Evolutionary conservation across 148 eudicot species (phyloP).

Genomic region (Camellia lanceoleosa): DNA sequence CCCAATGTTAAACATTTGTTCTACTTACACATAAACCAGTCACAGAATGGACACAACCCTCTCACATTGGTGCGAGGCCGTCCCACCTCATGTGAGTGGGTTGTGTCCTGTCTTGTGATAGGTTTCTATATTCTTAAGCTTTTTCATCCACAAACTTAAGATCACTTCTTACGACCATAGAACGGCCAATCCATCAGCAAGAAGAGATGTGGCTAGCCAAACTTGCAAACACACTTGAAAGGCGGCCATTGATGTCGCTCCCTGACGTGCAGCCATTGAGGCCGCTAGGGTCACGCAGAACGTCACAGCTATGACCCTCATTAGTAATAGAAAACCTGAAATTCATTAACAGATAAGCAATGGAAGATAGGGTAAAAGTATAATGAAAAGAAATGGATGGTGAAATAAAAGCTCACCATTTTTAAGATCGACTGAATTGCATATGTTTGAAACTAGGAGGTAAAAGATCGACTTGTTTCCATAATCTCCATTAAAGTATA

Average conservation of each 20-base stretch:
- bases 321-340: slow-evolving; percentile 43
- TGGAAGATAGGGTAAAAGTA: neutral
- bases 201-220: slow-evolving; percentile 73
- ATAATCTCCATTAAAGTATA: slow-evolving; percentile 64
- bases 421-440: too few species aligned
- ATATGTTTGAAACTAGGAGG: slow-evolving; percentile 55
- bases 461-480: slow-evolving; percentile 59
- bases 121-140: too few species aligned
- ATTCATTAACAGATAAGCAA: neutral
- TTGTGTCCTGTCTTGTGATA: too few species aligned
- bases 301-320: slow-evolving; percentile 78
- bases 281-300: slow-evolving; percentile 77
- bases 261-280: slow-evolving; percentile 71
- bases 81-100: too few species aligned
- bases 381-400: neutral
- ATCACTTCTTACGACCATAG: slow-evolving; percentile 47
- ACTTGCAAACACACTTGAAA: slow-evolving; percentile 80
- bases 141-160: too few species aligned
- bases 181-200: slow-evolving; percentile 82
- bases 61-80: too few species aligned
- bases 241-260: slow-evolving; percentile 73
- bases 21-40: too few species aligned
- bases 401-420: slow-evolving; percentile 43
- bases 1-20: too few species aligned
- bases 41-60: too few species aligned